Evolutionary conservation across 257 asterid genomes (phyloP).

Genomic region (Buddleja alternifolia): DNA sequence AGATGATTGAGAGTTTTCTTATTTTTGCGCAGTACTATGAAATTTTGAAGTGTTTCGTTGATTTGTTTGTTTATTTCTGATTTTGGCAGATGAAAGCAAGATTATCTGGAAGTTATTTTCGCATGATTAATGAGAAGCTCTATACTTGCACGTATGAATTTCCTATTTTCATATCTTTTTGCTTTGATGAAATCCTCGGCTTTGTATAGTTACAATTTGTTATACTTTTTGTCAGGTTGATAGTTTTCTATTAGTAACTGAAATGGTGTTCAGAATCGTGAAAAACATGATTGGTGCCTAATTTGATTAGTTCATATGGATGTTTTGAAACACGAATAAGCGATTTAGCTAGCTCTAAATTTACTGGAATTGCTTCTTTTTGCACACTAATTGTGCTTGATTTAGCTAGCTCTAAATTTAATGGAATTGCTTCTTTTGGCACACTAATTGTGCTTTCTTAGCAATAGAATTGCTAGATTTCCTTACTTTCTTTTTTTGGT

Average conservation of each 20-base stretch:
- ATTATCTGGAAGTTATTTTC: slow-evolving; percentile 88
- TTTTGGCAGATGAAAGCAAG: slow-evolving; percentile 80
- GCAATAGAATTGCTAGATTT: background rate
- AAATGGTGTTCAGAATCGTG: background rate
- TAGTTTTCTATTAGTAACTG: background rate
- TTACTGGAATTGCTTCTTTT: background rate
- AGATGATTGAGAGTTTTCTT: background rate
- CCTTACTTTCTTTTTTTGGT: slow-evolving; percentile 1
- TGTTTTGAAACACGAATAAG: background rate
- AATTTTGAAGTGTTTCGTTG: background rate
- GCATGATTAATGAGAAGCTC: slow-evolving; percentile 93
- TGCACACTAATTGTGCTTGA: background rate
- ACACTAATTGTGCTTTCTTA: background rate
- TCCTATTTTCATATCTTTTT: background rate
- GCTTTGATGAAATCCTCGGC: background rate
- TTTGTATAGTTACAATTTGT: background rate
- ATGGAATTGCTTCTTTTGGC: background rate
- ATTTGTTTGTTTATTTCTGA: background rate
- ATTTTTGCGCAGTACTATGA: background rate
- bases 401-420: background rate
- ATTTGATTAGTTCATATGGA: background rate
- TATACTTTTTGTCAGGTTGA: background rate
- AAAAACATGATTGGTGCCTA: background rate
- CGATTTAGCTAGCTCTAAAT: background rate
- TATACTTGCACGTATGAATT: slow-evolving; percentile 81